These are phyloP conservation scores for Boletellus deceptivus DNA, from an alignment of 1,284 basidiomycete species.

Conservation along the genomic window DNA sequence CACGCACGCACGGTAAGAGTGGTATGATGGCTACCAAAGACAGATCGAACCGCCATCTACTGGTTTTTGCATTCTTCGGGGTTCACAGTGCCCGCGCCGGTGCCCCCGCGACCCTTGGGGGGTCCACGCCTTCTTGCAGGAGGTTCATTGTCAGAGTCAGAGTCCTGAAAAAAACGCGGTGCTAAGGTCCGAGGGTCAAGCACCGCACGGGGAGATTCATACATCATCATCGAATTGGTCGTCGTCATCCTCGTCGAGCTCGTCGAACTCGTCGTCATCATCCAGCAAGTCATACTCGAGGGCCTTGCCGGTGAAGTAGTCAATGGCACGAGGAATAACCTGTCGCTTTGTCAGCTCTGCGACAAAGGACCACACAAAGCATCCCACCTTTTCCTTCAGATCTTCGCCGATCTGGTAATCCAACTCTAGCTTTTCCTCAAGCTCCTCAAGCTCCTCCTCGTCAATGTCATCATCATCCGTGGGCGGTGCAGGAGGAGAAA, in stretches of 20 bases:
- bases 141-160: slow-evolving; percentile 59
- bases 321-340: slow-evolving; percentile 93
- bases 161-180: slow-evolving; percentile 23
- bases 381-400: slow-evolving; percentile 86
- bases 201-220: slow-evolving; percentile 29
- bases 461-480: slow-evolving; percentile 73
- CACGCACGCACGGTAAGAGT: slow-evolving; percentile 15
- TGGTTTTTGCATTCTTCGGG: slow-evolving; percentile 87
- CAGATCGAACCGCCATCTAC: slow-evolving; percentile 39
- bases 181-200: slow-evolving; percentile 23
- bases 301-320: slow-evolving; percentile 96
- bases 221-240: slow-evolving; percentile 57
- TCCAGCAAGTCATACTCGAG: slow-evolving; percentile 84
- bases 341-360: slow-evolving; percentile 32
- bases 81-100: slow-evolving; percentile 46
- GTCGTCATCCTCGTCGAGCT: slow-evolving; percentile 60
- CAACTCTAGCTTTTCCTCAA: slow-evolving; percentile 92
- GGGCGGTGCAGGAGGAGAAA: slow-evolving; percentile 81
- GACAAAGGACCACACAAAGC: background rate
- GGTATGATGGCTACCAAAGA: slow-evolving; percentile 25
- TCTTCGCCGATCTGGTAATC: slow-evolving; percentile 99
- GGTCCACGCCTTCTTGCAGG: slow-evolving; percentile 56
- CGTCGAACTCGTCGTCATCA: slow-evolving; percentile 67
- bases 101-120: slow-evolving; percentile 51
- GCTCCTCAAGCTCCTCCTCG: slow-evolving; percentile 84